phyloP scores from a whole-genome alignment of 768 basidiomycete genomes.

The Rhizopogon rudus region DNA sequence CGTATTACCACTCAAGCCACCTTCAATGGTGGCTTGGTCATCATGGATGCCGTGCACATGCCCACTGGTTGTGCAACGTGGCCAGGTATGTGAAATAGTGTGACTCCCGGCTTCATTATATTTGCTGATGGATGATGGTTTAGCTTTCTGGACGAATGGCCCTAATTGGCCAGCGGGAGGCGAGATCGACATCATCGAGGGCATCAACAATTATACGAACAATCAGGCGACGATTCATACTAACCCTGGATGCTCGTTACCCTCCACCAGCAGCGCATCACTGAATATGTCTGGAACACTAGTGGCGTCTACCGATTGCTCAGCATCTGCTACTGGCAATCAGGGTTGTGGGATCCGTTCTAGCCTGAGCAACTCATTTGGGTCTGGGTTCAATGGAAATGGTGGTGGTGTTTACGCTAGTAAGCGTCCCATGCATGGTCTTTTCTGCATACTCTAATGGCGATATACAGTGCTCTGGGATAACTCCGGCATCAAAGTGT shows the following conservation, averaged over 20 bases:
- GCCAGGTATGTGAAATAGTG: slow-evolving; percentile 41
- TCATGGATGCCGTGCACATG: slow-evolving; percentile 87
- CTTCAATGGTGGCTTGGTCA: slow-evolving; percentile 64
- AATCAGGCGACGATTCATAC: slow-evolving; percentile 86
- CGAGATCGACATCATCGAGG: slow-evolving; percentile 85
- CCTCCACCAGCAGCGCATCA: slow-evolving; percentile 38
- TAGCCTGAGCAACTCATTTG: slow-evolving; percentile 58
- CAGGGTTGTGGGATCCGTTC: slow-evolving; percentile 81
- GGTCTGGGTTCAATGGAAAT: slow-evolving; percentile 79
- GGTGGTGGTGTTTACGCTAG: slow-evolving; percentile 89
- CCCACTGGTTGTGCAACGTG: slow-evolving; percentile 87
- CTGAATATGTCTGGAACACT: slow-evolving; percentile 59
- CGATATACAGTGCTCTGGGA: slow-evolving; percentile 65
- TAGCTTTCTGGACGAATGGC: slow-evolving; percentile 48
- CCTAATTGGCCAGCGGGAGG: slow-evolving; percentile 45
- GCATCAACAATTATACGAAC: slow-evolving; percentile 73
- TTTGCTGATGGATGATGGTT: neutral
- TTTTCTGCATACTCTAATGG: slow-evolving; percentile 11
- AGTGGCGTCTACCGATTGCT: slow-evolving; percentile 70
- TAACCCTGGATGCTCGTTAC: slow-evolving; percentile 59
- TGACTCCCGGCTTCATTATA: neutral
- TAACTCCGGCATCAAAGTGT: slow-evolving; percentile 67
- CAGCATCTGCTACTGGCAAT: slow-evolving; percentile 63
- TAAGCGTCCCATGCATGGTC: slow-evolving; percentile 35
- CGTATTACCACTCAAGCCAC: slow-evolving; percentile 63